phyloP scores from a whole-genome alignment of 176 grass and related monocot species.

The Aegilops sharonensis region DNA sequence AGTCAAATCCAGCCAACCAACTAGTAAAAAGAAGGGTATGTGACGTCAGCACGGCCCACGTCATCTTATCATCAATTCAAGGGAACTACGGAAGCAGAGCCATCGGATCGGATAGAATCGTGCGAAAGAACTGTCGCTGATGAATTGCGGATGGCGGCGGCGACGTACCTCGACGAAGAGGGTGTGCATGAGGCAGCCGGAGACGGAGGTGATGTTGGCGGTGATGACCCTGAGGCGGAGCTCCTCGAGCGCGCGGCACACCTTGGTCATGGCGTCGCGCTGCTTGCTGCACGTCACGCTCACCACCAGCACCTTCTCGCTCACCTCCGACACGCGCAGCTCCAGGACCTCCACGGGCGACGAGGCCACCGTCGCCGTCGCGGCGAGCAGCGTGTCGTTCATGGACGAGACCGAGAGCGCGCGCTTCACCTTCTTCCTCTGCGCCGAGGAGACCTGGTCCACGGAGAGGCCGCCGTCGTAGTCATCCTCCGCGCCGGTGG shows the following conservation, averaged over 20 bases:
- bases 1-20: constrained; percentile 6
- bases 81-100: neutral
- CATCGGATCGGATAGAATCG: neutral
- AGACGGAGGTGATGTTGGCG: constrained; percentile 62
- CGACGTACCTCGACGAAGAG: constrained; percentile 79
- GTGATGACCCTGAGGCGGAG: constrained; percentile 72
- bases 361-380: neutral
- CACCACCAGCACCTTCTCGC: constrained; percentile 54
- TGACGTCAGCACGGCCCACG: neutral
- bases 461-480: neutral
- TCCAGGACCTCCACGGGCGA: constrained; percentile 57
- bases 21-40: neutral
- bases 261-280: constrained; percentile 55
- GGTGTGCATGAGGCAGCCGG: constrained; percentile 60
- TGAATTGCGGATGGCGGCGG: neutral
- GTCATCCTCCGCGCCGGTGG: neutral
- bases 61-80: neutral
- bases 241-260: constrained; percentile 68
- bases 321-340: constrained; percentile 69
- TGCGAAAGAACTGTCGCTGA: neutral
- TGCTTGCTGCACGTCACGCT: constrained; percentile 77
- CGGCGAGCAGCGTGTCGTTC: neutral
- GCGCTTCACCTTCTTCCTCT: constrained; percentile 41
- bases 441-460: neutral
- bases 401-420: constrained; percentile 34